Evolutionary conservation across 371 early-diverging fungal species (phyloP).

Genomic region (Syncephalastrum sp.): DNA sequence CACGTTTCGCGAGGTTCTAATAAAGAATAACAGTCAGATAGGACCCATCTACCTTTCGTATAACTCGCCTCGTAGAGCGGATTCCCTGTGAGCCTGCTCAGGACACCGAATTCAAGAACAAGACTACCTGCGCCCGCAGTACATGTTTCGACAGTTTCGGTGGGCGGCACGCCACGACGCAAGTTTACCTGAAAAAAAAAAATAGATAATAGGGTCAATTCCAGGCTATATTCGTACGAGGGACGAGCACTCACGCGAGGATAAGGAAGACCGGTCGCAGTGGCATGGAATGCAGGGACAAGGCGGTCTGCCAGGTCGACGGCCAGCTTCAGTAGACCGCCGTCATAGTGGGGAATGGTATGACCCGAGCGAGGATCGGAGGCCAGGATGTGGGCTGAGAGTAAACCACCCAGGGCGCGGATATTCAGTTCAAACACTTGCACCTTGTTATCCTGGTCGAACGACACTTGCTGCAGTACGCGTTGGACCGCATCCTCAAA

Average conservation of each 20-base stretch:
- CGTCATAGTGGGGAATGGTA: conserved; percentile 60
- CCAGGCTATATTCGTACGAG: background rate
- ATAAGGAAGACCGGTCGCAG: conserved; percentile 85
- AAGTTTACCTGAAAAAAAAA: conserved; percentile 64
- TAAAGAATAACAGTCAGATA: background rate
- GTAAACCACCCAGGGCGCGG: conserved; percentile 85
- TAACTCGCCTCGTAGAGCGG: conserved; percentile 66
- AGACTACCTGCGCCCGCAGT: conserved; percentile 93
- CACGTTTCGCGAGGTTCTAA: conserved; percentile 67
- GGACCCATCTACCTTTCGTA: background rate
- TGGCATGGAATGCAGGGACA: conserved; percentile 83
- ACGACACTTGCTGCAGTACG: conserved; percentile 66
- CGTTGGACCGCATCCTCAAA: conserved; percentile 75
- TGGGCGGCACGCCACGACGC: conserved; percentile 63
- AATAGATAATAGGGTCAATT: background rate
- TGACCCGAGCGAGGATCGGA: conserved; percentile 64
- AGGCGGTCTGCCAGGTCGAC: conserved; percentile 84
- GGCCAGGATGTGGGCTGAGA: conserved; percentile 89
- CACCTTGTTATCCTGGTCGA: conserved; percentile 83
- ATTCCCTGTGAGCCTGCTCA: conserved; percentile 85
- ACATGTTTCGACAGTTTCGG: conserved; percentile 82
- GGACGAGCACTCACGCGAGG: conserved; percentile 60
- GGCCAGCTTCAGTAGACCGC: conserved; percentile 78
- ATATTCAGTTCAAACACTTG: conserved; percentile 96
- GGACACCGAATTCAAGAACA: conserved; percentile 91